Evolutionary conservation across 163 green algal genomes (phyloP).

Genomic region (Volvox carteri): DNA sequence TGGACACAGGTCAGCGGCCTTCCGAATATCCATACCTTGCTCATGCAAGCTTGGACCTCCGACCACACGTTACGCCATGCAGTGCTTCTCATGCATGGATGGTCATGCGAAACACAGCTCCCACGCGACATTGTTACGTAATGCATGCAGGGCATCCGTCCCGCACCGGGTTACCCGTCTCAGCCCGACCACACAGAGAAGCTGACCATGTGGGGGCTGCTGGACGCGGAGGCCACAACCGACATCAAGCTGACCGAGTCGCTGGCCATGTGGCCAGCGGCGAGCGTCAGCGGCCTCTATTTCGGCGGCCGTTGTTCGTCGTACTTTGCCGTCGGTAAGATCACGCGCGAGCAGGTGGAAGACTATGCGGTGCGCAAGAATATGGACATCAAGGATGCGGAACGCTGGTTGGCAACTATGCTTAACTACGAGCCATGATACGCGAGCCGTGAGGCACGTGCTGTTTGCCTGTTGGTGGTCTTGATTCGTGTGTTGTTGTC

Average conservation of each 20-base stretch:
- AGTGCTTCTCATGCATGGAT: too few species aligned
- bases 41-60: too few species aligned
- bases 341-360: conserved; percentile 92
- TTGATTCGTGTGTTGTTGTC: too few species aligned
- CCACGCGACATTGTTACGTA: too few species aligned
- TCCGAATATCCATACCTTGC: too few species aligned
- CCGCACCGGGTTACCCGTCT: conserved; percentile 96
- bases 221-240: conserved; percentile 87
- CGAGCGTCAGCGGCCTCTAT: conserved; percentile 87
- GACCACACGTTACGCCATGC: too few species aligned
- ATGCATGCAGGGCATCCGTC: conserved; percentile 90
- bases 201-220: conserved; percentile 95
- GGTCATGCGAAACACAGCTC: too few species aligned
- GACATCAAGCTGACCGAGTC: conserved; percentile 94
- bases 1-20: too few species aligned
- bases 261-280: conserved; percentile 91
- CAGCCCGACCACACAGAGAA: conserved; percentile 99
- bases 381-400: conserved; percentile 84
- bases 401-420: conserved; percentile 93
- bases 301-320: conserved; percentile 85
- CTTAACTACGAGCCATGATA: conserved; percentile 93
- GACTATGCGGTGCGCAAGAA: conserved; percentile 96
- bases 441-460: too few species aligned
- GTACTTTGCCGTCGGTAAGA: conserved; percentile 99
- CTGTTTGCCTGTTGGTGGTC: too few species aligned